These are phyloP conservation scores for Botrytis hyacinthi DNA, from an alignment of 2,329 filamentous ascomycete species.

Conservation along the genomic window DNA sequence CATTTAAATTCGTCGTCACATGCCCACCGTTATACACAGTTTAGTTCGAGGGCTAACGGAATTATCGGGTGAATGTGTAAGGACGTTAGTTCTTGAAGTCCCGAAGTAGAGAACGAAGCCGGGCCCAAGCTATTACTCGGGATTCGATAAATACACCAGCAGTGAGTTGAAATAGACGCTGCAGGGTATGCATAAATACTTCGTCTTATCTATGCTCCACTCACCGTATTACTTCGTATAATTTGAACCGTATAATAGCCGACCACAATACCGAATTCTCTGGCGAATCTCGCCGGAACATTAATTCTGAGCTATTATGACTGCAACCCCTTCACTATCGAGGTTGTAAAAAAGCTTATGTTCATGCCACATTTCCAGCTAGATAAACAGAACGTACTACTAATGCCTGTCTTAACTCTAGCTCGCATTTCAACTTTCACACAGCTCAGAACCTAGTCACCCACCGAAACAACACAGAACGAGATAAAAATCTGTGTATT, in stretches of 20 bases:
- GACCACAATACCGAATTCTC: background rate
- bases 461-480: background rate
- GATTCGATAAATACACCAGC: background rate
- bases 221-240: background rate
- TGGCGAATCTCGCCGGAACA: background rate
- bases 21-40: background rate
- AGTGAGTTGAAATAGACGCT: background rate
- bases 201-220: background rate
- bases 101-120: background rate
- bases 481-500: background rate
- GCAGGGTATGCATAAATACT: background rate
- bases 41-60: background rate
- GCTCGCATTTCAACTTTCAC: background rate
- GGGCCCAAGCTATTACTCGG: background rate
- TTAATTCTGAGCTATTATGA: background rate
- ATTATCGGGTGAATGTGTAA: background rate
- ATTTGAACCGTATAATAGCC: background rate
- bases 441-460: background rate
- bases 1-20: background rate
- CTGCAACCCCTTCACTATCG: background rate
- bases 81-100: background rate
- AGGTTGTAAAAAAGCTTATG: background rate
- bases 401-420: background rate
- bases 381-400: background rate
- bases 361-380: background rate